Evolutionary conservation across 2,329 filamentous ascomycete species (phyloP).

Genomic region (Catunica adiposa): DNA sequence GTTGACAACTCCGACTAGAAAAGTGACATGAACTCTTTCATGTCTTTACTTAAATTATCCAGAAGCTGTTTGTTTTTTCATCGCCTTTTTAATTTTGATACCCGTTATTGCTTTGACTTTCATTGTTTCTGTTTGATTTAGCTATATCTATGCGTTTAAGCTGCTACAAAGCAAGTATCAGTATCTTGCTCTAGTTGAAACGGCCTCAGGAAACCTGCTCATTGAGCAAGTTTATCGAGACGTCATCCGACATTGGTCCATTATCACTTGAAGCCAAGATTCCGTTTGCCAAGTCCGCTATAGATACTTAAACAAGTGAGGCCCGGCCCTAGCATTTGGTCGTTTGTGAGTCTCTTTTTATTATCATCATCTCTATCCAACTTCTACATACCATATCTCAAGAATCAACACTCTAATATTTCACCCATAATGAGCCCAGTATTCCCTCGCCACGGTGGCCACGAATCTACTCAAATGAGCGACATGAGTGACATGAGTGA

Average conservation of each 20-base stretch:
- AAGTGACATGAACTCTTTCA: background rate
- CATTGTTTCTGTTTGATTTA: background rate
- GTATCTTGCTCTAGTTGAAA: conserved; percentile 5
- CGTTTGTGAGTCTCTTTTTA: background rate
- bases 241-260: background rate
- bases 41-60: background rate
- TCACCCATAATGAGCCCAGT: conserved; percentile 2
- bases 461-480: too few species aligned
- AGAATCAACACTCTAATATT: background rate
- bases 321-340: too few species aligned
- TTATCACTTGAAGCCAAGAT: background rate
- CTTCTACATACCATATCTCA: background rate
- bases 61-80: background rate
- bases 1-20: background rate
- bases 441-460: conserved; percentile 6
- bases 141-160: background rate
- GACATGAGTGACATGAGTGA: too few species aligned
- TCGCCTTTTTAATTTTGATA: background rate
- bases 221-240: background rate
- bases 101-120: background rate
- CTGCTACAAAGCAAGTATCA: conserved; percentile 10
- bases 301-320: too few species aligned
- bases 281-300: background rate
- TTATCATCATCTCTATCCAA: background rate
- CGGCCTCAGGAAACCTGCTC: background rate